Evolutionary conservation across 1,284 basidiomycete species (phyloP).

Genomic region (Ustilago tritici): DNA sequence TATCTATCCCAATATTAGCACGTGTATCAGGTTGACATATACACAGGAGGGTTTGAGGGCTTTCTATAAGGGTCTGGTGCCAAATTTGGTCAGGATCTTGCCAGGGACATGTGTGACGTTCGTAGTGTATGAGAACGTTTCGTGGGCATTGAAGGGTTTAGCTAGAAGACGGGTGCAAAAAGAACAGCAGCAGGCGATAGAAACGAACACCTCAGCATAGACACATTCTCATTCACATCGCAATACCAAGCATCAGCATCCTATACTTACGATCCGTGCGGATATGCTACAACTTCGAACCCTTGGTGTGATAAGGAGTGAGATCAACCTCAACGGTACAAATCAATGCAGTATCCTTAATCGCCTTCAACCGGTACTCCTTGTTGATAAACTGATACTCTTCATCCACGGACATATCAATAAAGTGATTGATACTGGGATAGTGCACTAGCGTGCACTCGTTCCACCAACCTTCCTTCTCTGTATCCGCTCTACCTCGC

Average conservation of each 20-base stretch:
- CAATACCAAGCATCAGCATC: background rate
- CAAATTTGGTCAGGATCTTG: constrained; percentile 94
- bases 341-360: constrained; percentile 50
- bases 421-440: constrained; percentile 53
- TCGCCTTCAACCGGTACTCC: constrained; percentile 39
- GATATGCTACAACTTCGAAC: constrained; percentile 19
- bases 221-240: background rate
- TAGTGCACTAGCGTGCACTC: constrained; percentile 52
- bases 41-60: constrained; percentile 82
- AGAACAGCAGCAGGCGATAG: constrained; percentile 21
- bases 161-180: constrained; percentile 24
- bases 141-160: constrained; percentile 58
- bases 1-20: constrained; percentile 82
- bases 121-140: constrained; percentile 91
- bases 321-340: constrained; percentile 46
- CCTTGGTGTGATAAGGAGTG: constrained; percentile 1
- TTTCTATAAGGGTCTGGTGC: constrained; percentile 94
- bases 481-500: constrained; percentile 11
- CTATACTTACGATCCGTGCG: background rate
- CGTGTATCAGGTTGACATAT: constrained; percentile 84
- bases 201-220: constrained; percentile 17
- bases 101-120: constrained; percentile 98
- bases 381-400: constrained; percentile 54
- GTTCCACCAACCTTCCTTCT: constrained; percentile 48
- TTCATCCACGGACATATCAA: constrained; percentile 52